Conservation (phyloP, 2,329 filamentous ascomycete species). For the Lizonia empirigonia region DNA sequence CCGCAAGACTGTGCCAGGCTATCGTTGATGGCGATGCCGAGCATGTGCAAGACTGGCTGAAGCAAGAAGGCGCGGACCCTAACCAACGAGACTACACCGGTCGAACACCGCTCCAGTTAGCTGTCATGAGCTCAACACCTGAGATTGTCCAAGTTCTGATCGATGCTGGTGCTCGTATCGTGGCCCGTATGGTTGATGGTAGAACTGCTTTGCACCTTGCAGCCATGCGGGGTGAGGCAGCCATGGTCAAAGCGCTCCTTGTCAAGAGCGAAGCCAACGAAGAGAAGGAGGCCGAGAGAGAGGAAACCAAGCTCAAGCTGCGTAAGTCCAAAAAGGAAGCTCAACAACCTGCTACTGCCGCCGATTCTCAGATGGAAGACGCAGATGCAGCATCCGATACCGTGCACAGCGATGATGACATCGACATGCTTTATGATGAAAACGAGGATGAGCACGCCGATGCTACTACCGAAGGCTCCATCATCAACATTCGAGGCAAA, state of each 20-base stretch:
- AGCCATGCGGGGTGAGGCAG: constrained; percentile 68
- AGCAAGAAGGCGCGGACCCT: constrained; percentile 70
- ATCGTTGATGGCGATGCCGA: constrained; percentile 77
- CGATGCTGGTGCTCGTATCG: constrained; percentile 72
- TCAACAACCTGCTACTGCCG: constrained; percentile 12
- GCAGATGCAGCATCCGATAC: constrained; percentile 44
- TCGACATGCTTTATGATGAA: constrained; percentile 59
- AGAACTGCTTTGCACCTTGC: constrained; percentile 83
- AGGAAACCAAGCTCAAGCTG: constrained; percentile 54
- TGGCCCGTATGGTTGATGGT: constrained; percentile 77
- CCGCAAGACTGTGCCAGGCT: constrained; percentile 75
- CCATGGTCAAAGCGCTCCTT: constrained; percentile 75
- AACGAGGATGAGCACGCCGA: constrained; percentile 41
- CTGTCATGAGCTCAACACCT: constrained; percentile 69
- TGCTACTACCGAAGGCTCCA: constrained; percentile 75
- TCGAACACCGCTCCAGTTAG: constrained; percentile 78
- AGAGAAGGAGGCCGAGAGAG: constrained; percentile 66
- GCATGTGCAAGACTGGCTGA: constrained; percentile 71
- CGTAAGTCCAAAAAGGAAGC: constrained; percentile 24
- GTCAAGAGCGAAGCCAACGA: constrained; percentile 76
- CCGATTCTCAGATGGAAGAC: constrained; percentile 20
- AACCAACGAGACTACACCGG: constrained; percentile 68
- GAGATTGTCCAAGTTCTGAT: constrained; percentile 75
- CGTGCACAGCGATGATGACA: constrained; percentile 56
- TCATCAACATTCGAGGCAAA: constrained; percentile 61